Evolutionary conservation across 495 filamentous ascomycete species (phyloP).

Genomic region (Chaetomium fimeti): DNA sequence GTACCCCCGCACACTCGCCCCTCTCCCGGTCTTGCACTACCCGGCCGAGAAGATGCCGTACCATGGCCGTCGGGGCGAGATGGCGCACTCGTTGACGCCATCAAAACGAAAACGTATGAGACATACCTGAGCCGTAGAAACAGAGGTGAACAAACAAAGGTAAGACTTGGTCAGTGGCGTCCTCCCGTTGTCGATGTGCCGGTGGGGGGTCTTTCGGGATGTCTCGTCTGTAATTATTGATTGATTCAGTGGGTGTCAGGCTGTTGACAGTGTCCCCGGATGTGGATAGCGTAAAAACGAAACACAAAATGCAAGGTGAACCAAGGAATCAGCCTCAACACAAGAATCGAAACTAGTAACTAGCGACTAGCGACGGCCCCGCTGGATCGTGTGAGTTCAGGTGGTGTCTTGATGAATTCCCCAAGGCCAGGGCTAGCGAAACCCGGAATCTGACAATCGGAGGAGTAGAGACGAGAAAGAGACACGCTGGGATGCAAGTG

Average conservation of each 20-base stretch:
- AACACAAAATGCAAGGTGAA: not conserved
- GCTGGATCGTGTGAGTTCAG: not conserved
- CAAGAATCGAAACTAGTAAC: not conserved
- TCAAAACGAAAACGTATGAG: constrained; percentile 7
- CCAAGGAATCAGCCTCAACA: not conserved
- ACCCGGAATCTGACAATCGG: not conserved
- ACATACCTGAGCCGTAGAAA: constrained; percentile 18
- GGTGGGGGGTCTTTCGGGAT: not conserved
- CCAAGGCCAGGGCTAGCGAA: not conserved
- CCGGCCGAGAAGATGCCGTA: constrained; percentile 14
- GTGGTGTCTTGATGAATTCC: not conserved
- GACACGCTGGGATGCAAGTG: constrained; percentile 8
- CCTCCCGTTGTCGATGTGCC: not conserved
- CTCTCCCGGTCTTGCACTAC: constrained; percentile 10
- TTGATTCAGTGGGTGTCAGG: not conserved
- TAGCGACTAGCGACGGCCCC: not conserved
- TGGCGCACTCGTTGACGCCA: constrained; percentile 13
- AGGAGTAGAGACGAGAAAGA: not conserved
- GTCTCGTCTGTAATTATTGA: not conserved
- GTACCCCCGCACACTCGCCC: not conserved
- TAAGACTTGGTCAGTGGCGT: not conserved
- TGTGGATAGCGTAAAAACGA: not conserved
- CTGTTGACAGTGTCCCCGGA: not conserved
- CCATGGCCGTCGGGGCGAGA: constrained; percentile 1
- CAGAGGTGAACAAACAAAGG: not conserved